These are phyloP conservation scores for Calonectria montana DNA, from an alignment of 2,329 filamentous ascomycete genomes.

Conservation along the genomic window DNA sequence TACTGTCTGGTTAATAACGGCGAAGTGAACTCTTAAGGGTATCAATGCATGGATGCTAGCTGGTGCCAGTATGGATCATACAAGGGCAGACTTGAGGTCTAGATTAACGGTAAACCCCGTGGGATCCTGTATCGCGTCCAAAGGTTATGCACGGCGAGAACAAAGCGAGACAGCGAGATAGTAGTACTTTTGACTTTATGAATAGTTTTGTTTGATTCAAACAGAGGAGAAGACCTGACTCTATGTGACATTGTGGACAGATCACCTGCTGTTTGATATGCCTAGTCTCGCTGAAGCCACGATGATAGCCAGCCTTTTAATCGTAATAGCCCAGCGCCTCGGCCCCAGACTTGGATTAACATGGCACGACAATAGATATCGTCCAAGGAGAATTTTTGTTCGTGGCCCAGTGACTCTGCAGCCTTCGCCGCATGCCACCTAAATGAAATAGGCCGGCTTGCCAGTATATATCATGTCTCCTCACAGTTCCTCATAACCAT, in stretches of 20 bases:
- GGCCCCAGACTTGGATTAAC: conserved; percentile 21
- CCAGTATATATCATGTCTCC: conserved; percentile 1
- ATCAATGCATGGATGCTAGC: conserved; percentile 11
- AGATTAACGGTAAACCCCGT: conserved; percentile 22
- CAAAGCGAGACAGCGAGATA: conserved; percentile 32
- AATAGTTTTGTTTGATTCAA: conserved; percentile 37
- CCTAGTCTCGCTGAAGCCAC: conserved; percentile 12
- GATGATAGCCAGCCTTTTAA: background rate
- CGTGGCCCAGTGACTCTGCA: background rate
- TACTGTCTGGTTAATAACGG: conserved; percentile 20
- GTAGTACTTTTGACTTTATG: conserved; percentile 35
- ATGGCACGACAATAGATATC: conserved; percentile 21
- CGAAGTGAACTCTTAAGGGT: conserved; percentile 6
- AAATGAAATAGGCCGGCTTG: conserved; percentile 4
- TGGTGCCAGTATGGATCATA: conserved; percentile 8
- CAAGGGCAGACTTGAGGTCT: conserved; percentile 20
- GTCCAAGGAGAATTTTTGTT: background rate
- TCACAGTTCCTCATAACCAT: conserved; percentile 14
- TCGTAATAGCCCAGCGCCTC: background rate
- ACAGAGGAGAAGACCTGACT: conserved; percentile 20
- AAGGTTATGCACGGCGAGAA: conserved; percentile 22
- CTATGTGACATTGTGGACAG: conserved; percentile 19
- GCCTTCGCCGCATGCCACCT: conserved; percentile 11
- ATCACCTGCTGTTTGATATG: conserved; percentile 13
- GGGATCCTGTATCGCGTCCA: conserved; percentile 29